phyloP scores from a whole-genome alignment of 2,329 filamentous ascomycete species.

The Talaromyces sp. region DNA sequence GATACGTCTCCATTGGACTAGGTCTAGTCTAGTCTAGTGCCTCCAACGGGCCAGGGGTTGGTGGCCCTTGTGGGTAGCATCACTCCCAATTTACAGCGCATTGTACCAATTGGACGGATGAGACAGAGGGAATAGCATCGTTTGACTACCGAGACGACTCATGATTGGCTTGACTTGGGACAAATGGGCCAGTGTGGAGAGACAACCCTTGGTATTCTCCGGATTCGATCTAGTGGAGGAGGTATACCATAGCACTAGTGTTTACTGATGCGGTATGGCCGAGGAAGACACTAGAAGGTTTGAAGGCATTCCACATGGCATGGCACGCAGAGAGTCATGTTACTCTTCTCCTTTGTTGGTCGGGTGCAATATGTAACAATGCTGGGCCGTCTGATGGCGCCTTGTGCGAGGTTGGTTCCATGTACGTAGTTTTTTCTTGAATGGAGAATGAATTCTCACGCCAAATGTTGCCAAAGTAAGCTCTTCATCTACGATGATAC shows the following conservation, averaged over 20 bases:
- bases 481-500: not conserved
- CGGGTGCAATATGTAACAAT: not conserved
- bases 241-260: not conserved
- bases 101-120: not conserved
- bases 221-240: not conserved
- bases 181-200: not conserved
- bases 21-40: not conserved
- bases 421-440: not conserved
- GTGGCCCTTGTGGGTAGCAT: not conserved
- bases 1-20: not conserved
- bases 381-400: not conserved
- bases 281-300: slow-evolving; percentile 7
- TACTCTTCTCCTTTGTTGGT: not conserved
- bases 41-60: not conserved
- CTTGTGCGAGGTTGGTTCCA: not conserved
- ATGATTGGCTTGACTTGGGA: not conserved
- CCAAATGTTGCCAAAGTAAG: not conserved
- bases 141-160: not conserved
- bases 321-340: not conserved
- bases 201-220: not conserved
- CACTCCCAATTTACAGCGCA: too few relatives aligned
- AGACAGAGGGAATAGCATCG: not conserved
- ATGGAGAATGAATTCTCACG: not conserved
- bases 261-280: not conserved
- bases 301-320: not conserved